Percentiles rank a stretch among this genome's conserved stretches.
Conservation (phyloP, 768 basidiomycete genomes). For the Flagelloscypha sp. region DNA sequence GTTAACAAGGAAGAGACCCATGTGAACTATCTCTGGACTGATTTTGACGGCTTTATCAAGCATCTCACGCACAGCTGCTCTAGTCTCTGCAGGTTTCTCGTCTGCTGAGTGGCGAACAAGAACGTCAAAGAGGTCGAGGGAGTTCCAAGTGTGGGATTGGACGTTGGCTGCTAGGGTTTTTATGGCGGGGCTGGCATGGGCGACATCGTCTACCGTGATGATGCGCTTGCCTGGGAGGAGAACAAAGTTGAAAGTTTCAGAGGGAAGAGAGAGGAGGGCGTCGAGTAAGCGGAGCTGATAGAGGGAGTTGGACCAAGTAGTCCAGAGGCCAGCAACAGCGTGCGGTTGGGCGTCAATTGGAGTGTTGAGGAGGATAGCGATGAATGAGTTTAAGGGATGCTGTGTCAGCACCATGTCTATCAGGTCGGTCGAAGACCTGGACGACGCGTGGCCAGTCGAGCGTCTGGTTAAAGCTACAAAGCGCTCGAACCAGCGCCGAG, state of each 20-base stretch:
- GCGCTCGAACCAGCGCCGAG: slow-evolving; percentile 60
- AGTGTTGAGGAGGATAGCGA: slow-evolving; percentile 78
- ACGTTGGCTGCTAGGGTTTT: slow-evolving; percentile 85
- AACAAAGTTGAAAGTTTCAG: slow-evolving; percentile 90
- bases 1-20: slow-evolving; percentile 66
- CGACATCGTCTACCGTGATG: slow-evolving; percentile 84
- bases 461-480: slow-evolving; percentile 59
- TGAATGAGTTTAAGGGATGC: slow-evolving; percentile 82
- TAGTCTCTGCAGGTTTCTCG: slow-evolving; percentile 62
- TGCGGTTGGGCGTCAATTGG: slow-evolving; percentile 71
- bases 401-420: slow-evolving; percentile 81
- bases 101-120: slow-evolving; percentile 75
- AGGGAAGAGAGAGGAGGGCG: slow-evolving; percentile 79
- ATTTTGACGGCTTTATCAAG: slow-evolving; percentile 90
- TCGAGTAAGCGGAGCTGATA: slow-evolving; percentile 85
- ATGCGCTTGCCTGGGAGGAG: slow-evolving; percentile 75
- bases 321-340: slow-evolving; percentile 82
- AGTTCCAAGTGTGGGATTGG: slow-evolving; percentile 93
- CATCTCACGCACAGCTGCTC: slow-evolving; percentile 78
- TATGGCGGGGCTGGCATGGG: slow-evolving; percentile 82
- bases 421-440: slow-evolving; percentile 77
- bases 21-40: slow-evolving; percentile 88
- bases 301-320: slow-evolving; percentile 73
- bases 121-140: slow-evolving; percentile 81
- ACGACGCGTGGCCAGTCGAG: slow-evolving; percentile 80